Evolutionary conservation across 2,329 filamentous ascomycete species (phyloP).

Genomic region (Cladosporium sp.): DNA sequence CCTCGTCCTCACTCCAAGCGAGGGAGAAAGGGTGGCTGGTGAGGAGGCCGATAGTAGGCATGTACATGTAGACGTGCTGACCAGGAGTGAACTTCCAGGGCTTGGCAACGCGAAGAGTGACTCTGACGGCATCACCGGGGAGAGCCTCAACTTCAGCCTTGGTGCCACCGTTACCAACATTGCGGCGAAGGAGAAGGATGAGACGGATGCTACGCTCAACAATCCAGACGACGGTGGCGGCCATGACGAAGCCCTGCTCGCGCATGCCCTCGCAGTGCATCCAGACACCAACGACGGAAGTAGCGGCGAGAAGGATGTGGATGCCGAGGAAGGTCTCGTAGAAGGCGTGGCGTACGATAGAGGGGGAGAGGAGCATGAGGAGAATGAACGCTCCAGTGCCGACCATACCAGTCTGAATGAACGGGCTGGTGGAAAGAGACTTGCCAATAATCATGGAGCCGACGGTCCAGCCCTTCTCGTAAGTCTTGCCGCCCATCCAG

Average conservation of each 20-base stretch:
- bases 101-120: constrained; percentile 72
- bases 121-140: constrained; percentile 71
- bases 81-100: constrained; percentile 76
- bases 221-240: constrained; percentile 66
- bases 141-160: constrained; percentile 72
- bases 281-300: constrained; percentile 65
- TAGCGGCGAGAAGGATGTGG: constrained; percentile 65
- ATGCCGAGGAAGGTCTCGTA: constrained; percentile 76
- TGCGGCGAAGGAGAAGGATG: constrained; percentile 62
- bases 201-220: constrained; percentile 64
- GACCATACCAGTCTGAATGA: constrained; percentile 64
- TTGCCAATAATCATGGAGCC: constrained; percentile 52
- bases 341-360: constrained; percentile 72
- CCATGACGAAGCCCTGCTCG: constrained; percentile 62
- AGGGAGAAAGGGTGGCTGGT: constrained; percentile 80
- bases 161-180: constrained; percentile 66
- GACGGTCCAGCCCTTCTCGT: constrained; percentile 38
- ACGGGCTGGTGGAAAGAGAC: constrained; percentile 44
- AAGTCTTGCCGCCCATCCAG: constrained; percentile 55
- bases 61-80: constrained; percentile 77
- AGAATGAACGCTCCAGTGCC: constrained; percentile 61
- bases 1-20: constrained; percentile 70
- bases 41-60: constrained; percentile 70
- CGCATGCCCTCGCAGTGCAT: constrained; percentile 60
- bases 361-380: constrained; percentile 68